Evolutionary conservation across 73 alveolate species (phyloP).

Genomic region (Durusdinium trenchii): DNA sequence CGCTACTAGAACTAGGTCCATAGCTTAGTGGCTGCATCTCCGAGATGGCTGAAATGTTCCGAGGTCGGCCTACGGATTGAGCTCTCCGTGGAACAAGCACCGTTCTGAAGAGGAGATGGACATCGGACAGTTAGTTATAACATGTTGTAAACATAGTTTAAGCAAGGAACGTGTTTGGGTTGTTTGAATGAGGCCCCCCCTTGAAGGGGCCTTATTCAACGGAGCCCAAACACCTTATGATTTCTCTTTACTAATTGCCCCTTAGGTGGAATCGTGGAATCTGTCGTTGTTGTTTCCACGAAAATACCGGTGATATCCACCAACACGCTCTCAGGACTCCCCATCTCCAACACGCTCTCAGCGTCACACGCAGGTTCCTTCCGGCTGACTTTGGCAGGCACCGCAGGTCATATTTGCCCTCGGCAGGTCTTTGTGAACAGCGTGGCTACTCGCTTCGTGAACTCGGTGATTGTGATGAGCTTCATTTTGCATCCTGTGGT

Average conservation of each 20-base stretch:
- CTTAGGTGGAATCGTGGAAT: too few relatives aligned
- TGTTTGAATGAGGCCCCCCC: too few relatives aligned
- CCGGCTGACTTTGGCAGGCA: neutral
- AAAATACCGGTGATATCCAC: too few relatives aligned
- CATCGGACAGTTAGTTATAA: too few relatives aligned
- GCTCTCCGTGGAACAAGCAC: slow-evolving; percentile 33
- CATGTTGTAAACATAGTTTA: too few relatives aligned
- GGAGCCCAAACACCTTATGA: too few relatives aligned
- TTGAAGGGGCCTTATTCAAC: too few relatives aligned
- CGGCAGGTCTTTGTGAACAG: slow-evolving; percentile 66
- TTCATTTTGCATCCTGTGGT: slow-evolving; percentile 79
- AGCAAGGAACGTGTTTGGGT: neutral
- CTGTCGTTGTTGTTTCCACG: too few relatives aligned
- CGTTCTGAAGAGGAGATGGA: neutral
- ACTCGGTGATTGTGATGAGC: slow-evolving; percentile 94
- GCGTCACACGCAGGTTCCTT: neutral
- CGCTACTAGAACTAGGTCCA: too few relatives aligned
- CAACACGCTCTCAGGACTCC: slow-evolving; percentile 29
- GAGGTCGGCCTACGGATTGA: slow-evolving; percentile 58
- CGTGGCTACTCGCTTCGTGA: slow-evolving; percentile 84
- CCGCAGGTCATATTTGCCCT: neutral
- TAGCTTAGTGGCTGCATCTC: neutral
- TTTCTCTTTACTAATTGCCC: too few relatives aligned
- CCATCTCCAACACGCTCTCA: slow-evolving; percentile 51
- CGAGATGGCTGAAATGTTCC: neutral